phyloP scores from a whole-genome alignment of 768 basidiomycete genomes.

The Suillus decipiens region DNA sequence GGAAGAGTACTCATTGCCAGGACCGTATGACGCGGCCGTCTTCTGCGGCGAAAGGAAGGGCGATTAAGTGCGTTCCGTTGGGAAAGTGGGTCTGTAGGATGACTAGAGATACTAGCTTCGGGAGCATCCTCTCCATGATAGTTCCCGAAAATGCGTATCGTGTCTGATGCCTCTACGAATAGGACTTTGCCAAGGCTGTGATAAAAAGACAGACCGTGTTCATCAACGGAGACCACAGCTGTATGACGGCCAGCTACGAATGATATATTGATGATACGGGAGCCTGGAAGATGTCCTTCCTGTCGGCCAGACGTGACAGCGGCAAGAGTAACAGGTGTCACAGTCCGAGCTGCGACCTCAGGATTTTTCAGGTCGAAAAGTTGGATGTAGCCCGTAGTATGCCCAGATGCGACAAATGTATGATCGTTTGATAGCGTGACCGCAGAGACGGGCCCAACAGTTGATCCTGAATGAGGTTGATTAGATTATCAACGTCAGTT shows the following conservation, averaged over 20 bases:
- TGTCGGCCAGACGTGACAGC: constrained; percentile 76
- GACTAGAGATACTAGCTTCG: constrained; percentile 11
- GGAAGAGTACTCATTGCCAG: constrained; percentile 83
- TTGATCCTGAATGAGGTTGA: constrained; percentile 46
- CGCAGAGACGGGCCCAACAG: constrained; percentile 80
- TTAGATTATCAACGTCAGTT: constrained; percentile 18
- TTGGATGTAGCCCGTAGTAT: constrained; percentile 80
- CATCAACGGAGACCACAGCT: constrained; percentile 88
- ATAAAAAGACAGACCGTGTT: constrained; percentile 90
- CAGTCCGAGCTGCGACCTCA: constrained; percentile 64
- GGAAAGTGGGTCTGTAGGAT: constrained; percentile 10
- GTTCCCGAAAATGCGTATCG: constrained; percentile 89
- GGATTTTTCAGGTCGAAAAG: constrained; percentile 81
- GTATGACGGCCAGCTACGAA: constrained; percentile 94
- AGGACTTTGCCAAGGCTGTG: constrained; percentile 93
- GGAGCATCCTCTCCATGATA: constrained; percentile 61
- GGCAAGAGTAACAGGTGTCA: constrained; percentile 66
- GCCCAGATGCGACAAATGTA: constrained; percentile 89
- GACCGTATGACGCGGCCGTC: constrained; percentile 62
- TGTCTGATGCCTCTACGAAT: constrained; percentile 94
- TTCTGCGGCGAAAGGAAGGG: constrained; percentile 38
- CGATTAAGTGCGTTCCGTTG: constrained; percentile 24
- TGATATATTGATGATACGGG: constrained; percentile 76
- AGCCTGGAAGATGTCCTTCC: constrained; percentile 83
- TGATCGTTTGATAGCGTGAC: constrained; percentile 91